phyloP scores from a whole-genome alignment of 2,329 filamentous ascomycete species.

The Cercospora sp. region DNA sequence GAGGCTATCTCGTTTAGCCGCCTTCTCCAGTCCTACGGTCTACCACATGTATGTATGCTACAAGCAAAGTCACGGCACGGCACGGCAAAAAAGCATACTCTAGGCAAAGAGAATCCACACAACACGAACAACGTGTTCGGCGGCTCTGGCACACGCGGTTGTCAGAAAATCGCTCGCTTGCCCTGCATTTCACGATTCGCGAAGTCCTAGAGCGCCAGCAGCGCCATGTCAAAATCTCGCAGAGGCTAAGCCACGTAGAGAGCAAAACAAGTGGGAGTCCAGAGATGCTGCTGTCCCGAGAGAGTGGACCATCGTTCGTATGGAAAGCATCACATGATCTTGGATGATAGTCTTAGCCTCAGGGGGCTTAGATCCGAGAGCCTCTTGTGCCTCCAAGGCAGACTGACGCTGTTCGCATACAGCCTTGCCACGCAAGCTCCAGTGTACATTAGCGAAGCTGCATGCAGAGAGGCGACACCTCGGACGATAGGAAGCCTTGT shows the following conservation, averaged over 20 bases:
- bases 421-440: neutral
- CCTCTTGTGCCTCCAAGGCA: neutral
- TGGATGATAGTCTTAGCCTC: neutral
- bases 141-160: neutral
- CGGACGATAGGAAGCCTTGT: neutral
- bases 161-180: neutral
- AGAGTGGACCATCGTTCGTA: neutral
- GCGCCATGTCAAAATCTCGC: neutral
- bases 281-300: neutral
- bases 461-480: neutral
- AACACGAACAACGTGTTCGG: neutral
- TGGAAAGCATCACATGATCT: neutral
- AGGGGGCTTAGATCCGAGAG: neutral
- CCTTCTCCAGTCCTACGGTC: neutral
- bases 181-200: neutral
- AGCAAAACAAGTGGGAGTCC: neutral
- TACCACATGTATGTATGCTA: neutral
- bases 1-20: neutral
- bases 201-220: neutral
- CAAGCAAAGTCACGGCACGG: neutral
- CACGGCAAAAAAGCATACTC: neutral
- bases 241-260: neutral
- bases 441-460: neutral
- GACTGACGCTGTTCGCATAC: neutral
- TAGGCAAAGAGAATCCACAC: neutral